Evolutionary conservation across 345 rosid species (phyloP), one percentile per base, ranked within the genome.

Genomic region (Tarenaya hassleriana): DNA sequence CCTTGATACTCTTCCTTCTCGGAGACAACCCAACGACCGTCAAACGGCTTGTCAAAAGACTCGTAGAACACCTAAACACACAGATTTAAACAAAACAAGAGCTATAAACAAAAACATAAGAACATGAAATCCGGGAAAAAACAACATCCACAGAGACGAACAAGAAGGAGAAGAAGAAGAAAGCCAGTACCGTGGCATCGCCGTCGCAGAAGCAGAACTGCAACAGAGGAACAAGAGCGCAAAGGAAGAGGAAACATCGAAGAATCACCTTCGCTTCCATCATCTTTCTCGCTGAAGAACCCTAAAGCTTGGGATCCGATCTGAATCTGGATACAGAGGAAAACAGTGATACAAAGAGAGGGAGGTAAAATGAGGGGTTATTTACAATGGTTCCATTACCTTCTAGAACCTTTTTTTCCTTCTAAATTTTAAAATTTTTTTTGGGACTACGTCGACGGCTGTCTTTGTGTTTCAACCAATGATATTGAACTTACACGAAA

Each of bases 11-110:
- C 87, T 12, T 64, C 77, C 44, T 81, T 81, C 51, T 60, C 64
- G 16, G 87, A 81, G 34, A 73, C 67, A 52, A 67, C 47, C 87
- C 87, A 81, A 32, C 81, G 73, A 2, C 84, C 79, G 8, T 73
- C 77, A 16, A 77, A 81, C 7, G 81, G 12, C 56, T 77, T 74
- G 6, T 73, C 83, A 33, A 77, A 81, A 3, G 81, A 66, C 27
- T 81, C 87, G 42, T 75, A 66, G 1, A 81, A 69, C 69, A 75
- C 64, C 87, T 81, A 24, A 5, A 24, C 5, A n/a, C 5, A 24
- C 29, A 24, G 29, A 24, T 24, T 24, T 24, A 24, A 24, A 69
- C 31, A 73, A 39, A 5, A 10, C 3, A 37, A 13, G 3, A 37
- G 8, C 11, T 10, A 10, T 37, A 37, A 37, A 10, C 8, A 10